These are phyloP conservation scores for Colletotrichum kahawae DNA, from an alignment of 2,329 filamentous ascomycete species.

Conservation along the genomic window DNA sequence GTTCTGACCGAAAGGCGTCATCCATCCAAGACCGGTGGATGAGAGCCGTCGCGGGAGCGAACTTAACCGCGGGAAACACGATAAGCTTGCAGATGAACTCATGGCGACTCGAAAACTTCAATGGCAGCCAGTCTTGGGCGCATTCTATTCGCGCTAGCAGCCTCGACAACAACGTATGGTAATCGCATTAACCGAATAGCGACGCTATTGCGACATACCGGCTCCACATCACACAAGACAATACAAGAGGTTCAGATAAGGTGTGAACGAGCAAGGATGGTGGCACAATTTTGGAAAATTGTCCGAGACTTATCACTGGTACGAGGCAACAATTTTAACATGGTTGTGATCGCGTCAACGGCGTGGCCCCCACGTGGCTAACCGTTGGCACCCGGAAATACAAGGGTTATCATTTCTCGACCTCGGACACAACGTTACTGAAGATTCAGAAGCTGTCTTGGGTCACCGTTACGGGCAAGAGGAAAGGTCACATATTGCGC, in stretches of 20 bases:
- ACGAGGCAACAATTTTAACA: not conserved
- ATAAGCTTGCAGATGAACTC: not conserved
- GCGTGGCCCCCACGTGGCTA: not conserved
- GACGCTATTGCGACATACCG: not conserved
- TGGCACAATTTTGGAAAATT: not conserved
- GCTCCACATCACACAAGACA: not conserved
- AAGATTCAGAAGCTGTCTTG: not conserved
- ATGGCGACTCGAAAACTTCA: rapidly evolving
- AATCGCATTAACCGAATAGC: not conserved
- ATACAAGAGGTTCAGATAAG: not conserved
- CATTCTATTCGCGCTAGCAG: not conserved
- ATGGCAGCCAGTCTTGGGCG: not conserved
- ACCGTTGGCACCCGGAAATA: not conserved
- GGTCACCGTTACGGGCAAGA: not conserved
- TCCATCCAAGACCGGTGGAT: not conserved
- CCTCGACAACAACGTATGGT: not conserved
- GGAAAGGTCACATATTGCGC: not conserved
- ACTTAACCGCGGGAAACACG: not conserved
- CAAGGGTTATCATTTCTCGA: not conserved
- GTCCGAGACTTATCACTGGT: not conserved
- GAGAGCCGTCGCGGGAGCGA: not conserved
- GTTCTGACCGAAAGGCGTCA: not conserved
- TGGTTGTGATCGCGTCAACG: not conserved
- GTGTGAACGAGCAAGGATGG: not conserved
- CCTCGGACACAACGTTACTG: not conserved